Evolutionary conservation across 306 rosid genomes (phyloP), one percentile per base, ranked within the genome.

Genomic region (Cucurbita pepo): DNA sequence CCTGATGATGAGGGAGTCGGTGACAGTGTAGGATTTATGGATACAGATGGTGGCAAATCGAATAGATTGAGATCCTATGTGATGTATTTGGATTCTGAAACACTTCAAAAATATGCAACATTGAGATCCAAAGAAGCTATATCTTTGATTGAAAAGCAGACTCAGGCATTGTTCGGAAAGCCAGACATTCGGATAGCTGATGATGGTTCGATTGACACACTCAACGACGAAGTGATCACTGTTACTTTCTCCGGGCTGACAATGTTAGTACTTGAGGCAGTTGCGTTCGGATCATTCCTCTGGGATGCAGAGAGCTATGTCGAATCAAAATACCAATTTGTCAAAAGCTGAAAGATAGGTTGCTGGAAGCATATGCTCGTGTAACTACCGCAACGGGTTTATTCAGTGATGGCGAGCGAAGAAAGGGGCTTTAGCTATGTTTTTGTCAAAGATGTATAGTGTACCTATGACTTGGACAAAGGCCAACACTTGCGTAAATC

Each of bases 61-160:
- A 82, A 77, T 69, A 74, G 79, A 75, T 75, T 94, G 67, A 80
- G 88, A 86, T 79, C 95, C 71, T 94, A 94, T 76, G 97, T 91
- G 64, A 84, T 86, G 92, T 89, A 86, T 83, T 85, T 94, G 82
- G 97, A 94, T 10, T 80, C 86, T 1, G 97, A 94, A 52, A 84
- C 91, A 3, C 96, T 91, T 74, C 95, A 94, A 81, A 90, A 89
- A 78, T 93, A 89, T 52, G 97, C 97, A 44, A 87, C 92, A 25
- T 76, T 94, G 75, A 81, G 95, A 75, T 94, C 99, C 15, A 89
- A 86, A 75, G 99, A 94, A 86, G 95, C 99, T 14, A 86, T 91
- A 73, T 87, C 96, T 63, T 84, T 94, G 92, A 91, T 90, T 55
- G 97, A 91, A 77, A 94, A 88, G 81, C 97, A 94, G 86, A 94